Evolutionary conservation across 139 green algal species (phyloP), one percentile per base, ranked within the genome.

Genomic region (Picochlorum sp.): DNA sequence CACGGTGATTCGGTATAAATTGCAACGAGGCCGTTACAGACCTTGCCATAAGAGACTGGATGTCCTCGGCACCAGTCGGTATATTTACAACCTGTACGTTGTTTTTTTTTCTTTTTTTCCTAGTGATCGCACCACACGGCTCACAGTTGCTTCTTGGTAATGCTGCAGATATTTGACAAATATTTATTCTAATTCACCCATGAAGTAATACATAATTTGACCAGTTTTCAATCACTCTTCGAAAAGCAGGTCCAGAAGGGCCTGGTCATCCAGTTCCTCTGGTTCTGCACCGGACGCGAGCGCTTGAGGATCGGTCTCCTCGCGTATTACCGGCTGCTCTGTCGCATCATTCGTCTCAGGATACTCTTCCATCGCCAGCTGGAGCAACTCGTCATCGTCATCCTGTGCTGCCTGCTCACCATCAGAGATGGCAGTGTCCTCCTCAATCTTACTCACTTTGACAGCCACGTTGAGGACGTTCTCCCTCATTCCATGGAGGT

Each of bases 11-110:
- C 50, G 70, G 16, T 82, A 78, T 56, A 81, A 83, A 63, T 64
- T 86, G 28, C 65, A 73, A 30, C 45, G 80, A 24, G 68, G 80
- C 18, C 55, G 74, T 50, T 79, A 80, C 47, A 50, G 74, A 23
- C 50, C 67, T n/a, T 65, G 85, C 15, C 68, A 81, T 31, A 67
- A 65, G 6, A 59, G 69, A 8, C 20, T 79, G 7, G 80, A 80
- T 23, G 75, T 82, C 6, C 62, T 70, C 37, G 44, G 66, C 34
- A 74, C 65, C 0, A 58, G 68, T 24, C 50, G 77, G 69, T 73
- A 68, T 58, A 30, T 81, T 10, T 20, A 23, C 9, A 66, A 66
- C 47, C 47, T 54, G 47, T 54, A 54, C 6, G 47, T 6, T 54
- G 47, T 54, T 54, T n/a, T 16, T 54, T 18, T 20, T 54, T 7